Conservation (phyloP, 352 stramenopile species). For the Pythium diclinum region DNA sequence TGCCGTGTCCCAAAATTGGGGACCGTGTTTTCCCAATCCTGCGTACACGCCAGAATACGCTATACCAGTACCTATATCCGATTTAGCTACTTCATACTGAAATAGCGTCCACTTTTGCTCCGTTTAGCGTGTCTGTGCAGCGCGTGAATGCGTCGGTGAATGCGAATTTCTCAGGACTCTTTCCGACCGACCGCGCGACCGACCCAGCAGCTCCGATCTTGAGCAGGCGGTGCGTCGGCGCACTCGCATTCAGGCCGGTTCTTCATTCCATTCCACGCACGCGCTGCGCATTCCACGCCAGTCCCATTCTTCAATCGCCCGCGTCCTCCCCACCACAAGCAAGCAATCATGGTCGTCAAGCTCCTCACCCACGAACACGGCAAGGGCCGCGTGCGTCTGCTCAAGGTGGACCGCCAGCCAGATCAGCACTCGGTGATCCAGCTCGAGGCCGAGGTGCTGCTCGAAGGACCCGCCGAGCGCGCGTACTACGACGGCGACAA, state of each 20-base stretch:
- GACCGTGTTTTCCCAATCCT: background rate
- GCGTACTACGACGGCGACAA: constrained; percentile 88
- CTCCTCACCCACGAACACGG: constrained; percentile 74
- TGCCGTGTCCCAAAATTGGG: background rate
- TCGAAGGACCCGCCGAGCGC: constrained; percentile 73
- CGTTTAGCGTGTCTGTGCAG: constrained; percentile 11
- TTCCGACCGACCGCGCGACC: constrained; percentile 19
- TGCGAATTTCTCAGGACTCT: constrained; percentile 29
- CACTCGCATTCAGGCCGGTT: constrained; percentile 13
- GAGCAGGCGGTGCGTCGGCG: constrained; percentile 3
- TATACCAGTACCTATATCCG: background rate
- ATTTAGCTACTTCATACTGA: background rate
- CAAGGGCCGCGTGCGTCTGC: constrained; percentile 83
- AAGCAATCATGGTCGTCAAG: constrained; percentile 57
- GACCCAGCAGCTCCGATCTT: constrained; percentile 15
- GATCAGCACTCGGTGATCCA: constrained; percentile 78
- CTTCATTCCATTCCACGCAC: constrained; percentile 10
- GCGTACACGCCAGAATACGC: background rate
- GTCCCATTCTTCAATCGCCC: constrained; percentile 35
- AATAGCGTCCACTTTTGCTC: background rate
- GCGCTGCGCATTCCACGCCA: background rate
- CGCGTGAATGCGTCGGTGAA: constrained; percentile 23
- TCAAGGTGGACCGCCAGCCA: constrained; percentile 81
- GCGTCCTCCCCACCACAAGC: constrained; percentile 10
- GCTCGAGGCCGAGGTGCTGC: constrained; percentile 78